Conservation (phyloP, 345 rosid species). For the Gossypium longicalyx region DNA sequence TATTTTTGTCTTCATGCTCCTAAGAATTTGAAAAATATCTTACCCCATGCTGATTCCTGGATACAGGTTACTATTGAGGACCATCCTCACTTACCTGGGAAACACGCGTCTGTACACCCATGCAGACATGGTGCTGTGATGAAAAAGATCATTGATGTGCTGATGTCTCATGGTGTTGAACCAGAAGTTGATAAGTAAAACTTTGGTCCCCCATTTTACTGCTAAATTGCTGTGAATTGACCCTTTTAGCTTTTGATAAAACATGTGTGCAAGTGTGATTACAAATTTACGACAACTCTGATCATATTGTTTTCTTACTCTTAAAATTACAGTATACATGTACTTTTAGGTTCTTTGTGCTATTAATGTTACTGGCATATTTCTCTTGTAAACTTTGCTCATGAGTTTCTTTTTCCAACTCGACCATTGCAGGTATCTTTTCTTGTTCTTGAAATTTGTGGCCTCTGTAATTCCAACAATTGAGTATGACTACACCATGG, state of each 20-base stretch:
- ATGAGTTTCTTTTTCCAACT: background rate
- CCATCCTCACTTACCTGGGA: constrained; percentile 96
- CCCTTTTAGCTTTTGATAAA: background rate
- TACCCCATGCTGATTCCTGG: background rate
- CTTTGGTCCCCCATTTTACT: background rate
- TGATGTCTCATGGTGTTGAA: constrained; percentile 93
- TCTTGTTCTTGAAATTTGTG: constrained; percentile 84
- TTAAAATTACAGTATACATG: background rate
- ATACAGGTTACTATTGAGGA: constrained; percentile 92
- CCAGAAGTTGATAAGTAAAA: constrained; percentile 96
- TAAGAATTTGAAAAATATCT: constrained; percentile 1
- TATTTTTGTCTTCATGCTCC: background rate
- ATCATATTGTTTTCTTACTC: background rate
- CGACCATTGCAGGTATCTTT: constrained; percentile 57
- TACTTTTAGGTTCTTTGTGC: background rate
- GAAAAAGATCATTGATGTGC: constrained; percentile 95
- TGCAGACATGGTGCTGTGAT: constrained; percentile 98
- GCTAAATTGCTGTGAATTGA: background rate
- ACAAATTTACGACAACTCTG: background rate
- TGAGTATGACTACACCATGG: constrained; percentile 92
- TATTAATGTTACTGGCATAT: background rate
- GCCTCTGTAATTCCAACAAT: constrained; percentile 94
- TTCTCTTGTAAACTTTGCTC: background rate
- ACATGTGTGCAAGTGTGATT: background rate
- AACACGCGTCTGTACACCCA: constrained; percentile 98